Evolutionary conservation across 148 eudicot species (phyloP).

Genomic region (Amaranthus hypochondriacus): DNA sequence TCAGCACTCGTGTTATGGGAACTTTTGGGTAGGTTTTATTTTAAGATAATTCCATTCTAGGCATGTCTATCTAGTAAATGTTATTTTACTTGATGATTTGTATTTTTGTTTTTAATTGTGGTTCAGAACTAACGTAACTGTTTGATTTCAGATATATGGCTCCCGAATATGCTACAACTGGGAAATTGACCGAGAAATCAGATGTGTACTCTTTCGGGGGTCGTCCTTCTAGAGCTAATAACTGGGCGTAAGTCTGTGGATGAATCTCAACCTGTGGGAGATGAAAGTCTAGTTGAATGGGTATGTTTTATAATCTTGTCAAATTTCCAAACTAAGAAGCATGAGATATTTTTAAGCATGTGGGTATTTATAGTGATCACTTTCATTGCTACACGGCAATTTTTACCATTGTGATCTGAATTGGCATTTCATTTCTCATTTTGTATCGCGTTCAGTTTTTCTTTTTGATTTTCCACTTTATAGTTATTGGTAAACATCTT

Average conservation of each 20-base stretch:
- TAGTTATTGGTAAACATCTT: background rate
- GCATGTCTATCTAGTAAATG: background rate
- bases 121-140: background rate
- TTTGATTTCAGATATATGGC: constrained; percentile 73
- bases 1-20: constrained; percentile 96
- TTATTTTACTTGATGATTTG: background rate
- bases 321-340: background rate
- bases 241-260: constrained; percentile 92
- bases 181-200: constrained; percentile 93
- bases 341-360: background rate
- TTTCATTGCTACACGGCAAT: background rate
- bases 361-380: background rate
- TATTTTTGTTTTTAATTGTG: too few species aligned
- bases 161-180: constrained; percentile 91
- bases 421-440: too few species aligned
- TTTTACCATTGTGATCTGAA: background rate
- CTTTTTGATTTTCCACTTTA: background rate
- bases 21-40: constrained; percentile 69
- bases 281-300: constrained; percentile 91
- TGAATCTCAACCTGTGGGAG: constrained; percentile 64
- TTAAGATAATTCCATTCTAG: background rate
- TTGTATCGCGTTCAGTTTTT: too few species aligned
- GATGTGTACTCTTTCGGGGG: constrained; percentile 92
- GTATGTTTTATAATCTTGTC: constrained; percentile 36
- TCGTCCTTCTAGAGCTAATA: constrained; percentile 88